Evolutionary conservation across 169 alveolate genomes (phyloP).

Genomic region (Plasmodium billcollinsi): DNA sequence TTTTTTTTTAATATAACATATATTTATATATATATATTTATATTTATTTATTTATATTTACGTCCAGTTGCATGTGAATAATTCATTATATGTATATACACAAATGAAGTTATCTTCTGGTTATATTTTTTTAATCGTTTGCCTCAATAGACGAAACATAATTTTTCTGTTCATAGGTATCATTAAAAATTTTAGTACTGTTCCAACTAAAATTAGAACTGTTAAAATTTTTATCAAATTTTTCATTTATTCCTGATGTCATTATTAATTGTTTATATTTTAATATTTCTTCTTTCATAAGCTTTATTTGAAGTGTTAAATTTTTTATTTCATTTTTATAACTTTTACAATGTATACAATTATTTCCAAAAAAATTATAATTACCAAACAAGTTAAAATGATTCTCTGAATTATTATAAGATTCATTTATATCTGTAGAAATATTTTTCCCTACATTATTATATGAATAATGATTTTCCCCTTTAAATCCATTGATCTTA

Average conservation of each 20-base stretch:
- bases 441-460: constrained; percentile 19
- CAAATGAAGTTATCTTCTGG: background rate
- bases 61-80: background rate
- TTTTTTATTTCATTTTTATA: constrained; percentile 69
- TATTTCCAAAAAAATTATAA: constrained; percentile 46
- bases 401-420: constrained; percentile 28
- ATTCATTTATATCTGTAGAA: constrained; percentile 21
- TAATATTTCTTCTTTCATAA: constrained; percentile 45
- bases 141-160: constrained; percentile 43
- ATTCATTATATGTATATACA: background rate
- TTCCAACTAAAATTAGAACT: constrained; percentile 37
- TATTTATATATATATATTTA: background rate
- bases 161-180: constrained; percentile 27
- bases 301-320: constrained; percentile 28
- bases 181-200: constrained; percentile 6
- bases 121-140: constrained; percentile 18
- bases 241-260: constrained; percentile 40
- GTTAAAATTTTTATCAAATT: constrained; percentile 13
- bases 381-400: constrained; percentile 50
- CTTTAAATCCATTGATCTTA: constrained; percentile 10
- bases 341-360: constrained; percentile 61
- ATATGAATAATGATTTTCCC: constrained; percentile 2
- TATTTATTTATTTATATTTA: background rate
- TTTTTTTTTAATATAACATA: no score
- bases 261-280: constrained; percentile 43